Percentiles rank a stretch among this genome's conserved stretches.
Conservation (phyloP, 768 basidiomycete species). For the Trametes cubensis region DNA sequence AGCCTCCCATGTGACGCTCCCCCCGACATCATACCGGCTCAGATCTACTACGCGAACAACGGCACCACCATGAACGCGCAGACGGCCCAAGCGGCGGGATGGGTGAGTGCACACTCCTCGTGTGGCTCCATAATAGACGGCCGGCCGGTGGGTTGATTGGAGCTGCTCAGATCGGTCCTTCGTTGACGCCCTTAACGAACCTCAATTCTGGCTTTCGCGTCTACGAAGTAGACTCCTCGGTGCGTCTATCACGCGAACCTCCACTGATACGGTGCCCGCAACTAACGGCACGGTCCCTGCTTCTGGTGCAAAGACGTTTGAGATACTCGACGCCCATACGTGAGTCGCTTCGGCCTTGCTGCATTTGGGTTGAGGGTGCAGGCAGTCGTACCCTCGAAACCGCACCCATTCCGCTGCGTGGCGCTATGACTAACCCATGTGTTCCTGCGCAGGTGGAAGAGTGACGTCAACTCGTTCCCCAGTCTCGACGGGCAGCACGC, state of each 20-base stretch:
- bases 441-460: slow-evolving; percentile 53
- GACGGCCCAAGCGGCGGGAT: slow-evolving; percentile 58
- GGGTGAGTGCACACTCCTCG: slow-evolving; percentile 42
- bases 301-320: slow-evolving; percentile 58
- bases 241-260: slow-evolving; percentile 36
- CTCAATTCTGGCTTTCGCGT: slow-evolving; percentile 81
- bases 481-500: slow-evolving; percentile 57
- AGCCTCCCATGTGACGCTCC: slow-evolving; percentile 9
- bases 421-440: background rate
- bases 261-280: too few relatives aligned
- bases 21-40: background rate
- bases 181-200: slow-evolving; percentile 69
- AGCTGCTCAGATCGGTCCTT: slow-evolving; percentile 58
- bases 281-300: too few relatives aligned
- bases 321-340: slow-evolving; percentile 79
- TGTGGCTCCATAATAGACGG: background rate
- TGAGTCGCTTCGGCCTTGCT: slow-evolving; percentile 38
- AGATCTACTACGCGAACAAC: slow-evolving; percentile 81
- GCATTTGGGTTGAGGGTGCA: background rate
- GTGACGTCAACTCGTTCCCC: slow-evolving; percentile 62
- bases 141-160: background rate
- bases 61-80: slow-evolving; percentile 58
- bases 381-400: background rate
- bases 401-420: too few relatives aligned
- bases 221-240: slow-evolving; percentile 71